Conservation (phyloP, 768 basidiomycete species). For the Tylopilus sp. region DNA sequence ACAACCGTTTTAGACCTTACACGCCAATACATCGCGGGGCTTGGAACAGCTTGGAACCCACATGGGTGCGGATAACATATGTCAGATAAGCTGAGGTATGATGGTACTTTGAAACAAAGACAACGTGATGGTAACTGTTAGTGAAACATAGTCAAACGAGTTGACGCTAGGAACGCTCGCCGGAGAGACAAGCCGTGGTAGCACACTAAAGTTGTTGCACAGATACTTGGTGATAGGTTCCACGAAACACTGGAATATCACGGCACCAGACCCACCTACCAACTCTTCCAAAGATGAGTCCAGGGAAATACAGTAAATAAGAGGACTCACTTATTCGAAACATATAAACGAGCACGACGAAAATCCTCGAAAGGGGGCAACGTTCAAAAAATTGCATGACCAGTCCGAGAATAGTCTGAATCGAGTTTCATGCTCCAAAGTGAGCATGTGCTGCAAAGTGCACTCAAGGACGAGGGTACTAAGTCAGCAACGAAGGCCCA, state of each 20-base stretch:
- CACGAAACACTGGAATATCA: background rate
- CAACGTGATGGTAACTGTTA: too few relatives aligned
- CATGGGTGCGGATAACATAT: too few relatives aligned
- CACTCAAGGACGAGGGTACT: constrained; percentile 27
- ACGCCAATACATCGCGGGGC: too few relatives aligned
- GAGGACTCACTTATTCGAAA: background rate
- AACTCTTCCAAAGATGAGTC: background rate
- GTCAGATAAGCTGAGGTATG: too few relatives aligned
- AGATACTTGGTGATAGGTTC: background rate
- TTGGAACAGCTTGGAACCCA: too few relatives aligned
- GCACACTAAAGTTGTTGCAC: too few relatives aligned
- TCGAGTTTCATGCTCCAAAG: constrained; percentile 31
- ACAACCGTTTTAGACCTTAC: too few relatives aligned
- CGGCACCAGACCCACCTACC: too few relatives aligned
- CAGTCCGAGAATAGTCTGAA: constrained; percentile 24
- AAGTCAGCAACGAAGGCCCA: background rate
- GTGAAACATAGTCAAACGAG: too few relatives aligned
- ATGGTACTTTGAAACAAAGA: too few relatives aligned
- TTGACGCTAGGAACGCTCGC: too few relatives aligned
- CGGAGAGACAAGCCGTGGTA: too few relatives aligned
- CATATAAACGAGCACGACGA: background rate
- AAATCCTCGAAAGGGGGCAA: background rate
- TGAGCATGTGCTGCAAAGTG: constrained; percentile 25
- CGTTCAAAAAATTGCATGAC: background rate
- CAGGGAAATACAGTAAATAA: background rate